Evolutionary conservation across 1,284 basidiomycete genomes (phyloP).

Genomic region (Trichosporon coremiiforme): DNA sequence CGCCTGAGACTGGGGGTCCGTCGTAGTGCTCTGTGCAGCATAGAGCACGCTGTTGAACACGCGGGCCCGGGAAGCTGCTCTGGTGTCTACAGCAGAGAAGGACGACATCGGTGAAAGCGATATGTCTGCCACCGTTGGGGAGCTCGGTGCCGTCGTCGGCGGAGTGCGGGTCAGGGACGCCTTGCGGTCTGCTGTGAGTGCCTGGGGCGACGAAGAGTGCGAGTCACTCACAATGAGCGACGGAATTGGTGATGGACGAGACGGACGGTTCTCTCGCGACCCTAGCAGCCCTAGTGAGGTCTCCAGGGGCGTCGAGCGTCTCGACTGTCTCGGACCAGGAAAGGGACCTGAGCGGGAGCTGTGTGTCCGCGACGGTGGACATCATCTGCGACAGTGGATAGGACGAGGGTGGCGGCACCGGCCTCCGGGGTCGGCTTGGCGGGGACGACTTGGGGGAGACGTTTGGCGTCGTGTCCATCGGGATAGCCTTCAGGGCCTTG

Average conservation of each 20-base stretch:
- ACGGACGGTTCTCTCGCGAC: background rate
- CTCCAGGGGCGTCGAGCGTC: background rate
- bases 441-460: background rate
- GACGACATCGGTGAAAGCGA: background rate
- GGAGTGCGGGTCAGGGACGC: background rate
- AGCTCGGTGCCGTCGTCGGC: background rate
- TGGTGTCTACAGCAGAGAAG: background rate
- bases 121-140: background rate
- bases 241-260: background rate
- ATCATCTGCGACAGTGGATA: background rate
- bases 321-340: background rate
- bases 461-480: background rate
- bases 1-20: background rate
- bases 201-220: too few relatives aligned
- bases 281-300: background rate
- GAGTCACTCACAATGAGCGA: background rate
- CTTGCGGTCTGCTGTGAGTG: background rate
- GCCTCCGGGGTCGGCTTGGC: background rate
- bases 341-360: background rate
- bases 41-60: conserved; percentile 1
- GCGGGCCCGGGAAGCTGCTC: background rate
- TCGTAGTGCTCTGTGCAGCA: background rate
- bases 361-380: background rate
- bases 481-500: background rate
- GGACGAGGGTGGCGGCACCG: too few relatives aligned